Percentiles rank a stretch among this genome's conserved stretches.
These are phyloP conservation scores for Solanum clarkiae DNA, from an alignment of 257 asterid species.

Conservation along the genomic window DNA sequence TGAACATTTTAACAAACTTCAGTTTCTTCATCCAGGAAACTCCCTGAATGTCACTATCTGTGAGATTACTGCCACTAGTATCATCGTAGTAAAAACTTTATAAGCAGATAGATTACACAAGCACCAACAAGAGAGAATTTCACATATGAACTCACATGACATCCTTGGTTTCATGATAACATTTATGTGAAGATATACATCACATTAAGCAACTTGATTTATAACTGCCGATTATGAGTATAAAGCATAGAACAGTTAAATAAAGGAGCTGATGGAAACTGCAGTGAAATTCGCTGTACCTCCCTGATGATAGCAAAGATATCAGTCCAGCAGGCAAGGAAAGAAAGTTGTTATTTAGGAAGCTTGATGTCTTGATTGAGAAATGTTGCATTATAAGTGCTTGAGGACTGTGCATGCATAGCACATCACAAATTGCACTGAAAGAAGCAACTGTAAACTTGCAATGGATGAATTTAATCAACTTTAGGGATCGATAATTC, in stretches of 20 bases:
- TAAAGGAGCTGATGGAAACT: background rate
- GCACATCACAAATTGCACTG: conserved; percentile 57
- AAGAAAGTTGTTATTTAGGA: conserved; percentile 36
- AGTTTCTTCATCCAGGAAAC: background rate
- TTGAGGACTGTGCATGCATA: conserved; percentile 38
- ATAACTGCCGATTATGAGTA: background rate
- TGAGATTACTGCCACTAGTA: background rate
- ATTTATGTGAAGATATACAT: background rate
- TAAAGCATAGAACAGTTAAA: background rate
- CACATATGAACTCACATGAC: background rate
- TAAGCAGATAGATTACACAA: background rate
- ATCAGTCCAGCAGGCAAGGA: conserved; percentile 48
- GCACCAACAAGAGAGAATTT: background rate
- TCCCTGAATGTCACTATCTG: background rate
- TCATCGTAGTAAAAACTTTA: background rate
- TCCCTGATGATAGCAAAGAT: conserved; percentile 56
- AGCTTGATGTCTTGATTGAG: conserved; percentile 82
- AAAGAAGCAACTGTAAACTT: conserved; percentile 60
- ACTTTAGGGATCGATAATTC: conserved; percentile 49
- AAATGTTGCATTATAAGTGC: conserved; percentile 63
- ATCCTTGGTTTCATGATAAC: background rate
- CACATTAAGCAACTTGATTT: background rate
- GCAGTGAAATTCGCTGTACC: conserved; percentile 25
- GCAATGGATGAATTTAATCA: conserved; percentile 71
- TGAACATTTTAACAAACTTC: background rate